Percentiles rank a stretch among this genome's conserved stretches.
These are phyloP conservation scores for Dactylonectria macrodidyma DNA, from an alignment of 2,329 filamentous ascomycete species.

Conservation along the genomic window DNA sequence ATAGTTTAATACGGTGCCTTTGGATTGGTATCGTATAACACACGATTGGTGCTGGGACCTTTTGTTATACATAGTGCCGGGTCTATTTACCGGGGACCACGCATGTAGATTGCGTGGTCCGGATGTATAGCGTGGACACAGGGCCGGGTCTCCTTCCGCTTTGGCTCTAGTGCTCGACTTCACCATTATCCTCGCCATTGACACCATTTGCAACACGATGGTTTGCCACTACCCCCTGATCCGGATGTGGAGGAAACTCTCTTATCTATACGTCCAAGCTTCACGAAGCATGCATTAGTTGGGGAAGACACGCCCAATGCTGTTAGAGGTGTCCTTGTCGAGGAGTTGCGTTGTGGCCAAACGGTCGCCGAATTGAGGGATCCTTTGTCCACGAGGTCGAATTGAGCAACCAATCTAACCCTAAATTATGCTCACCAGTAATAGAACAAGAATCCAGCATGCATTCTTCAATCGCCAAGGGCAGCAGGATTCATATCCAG, in stretches of 20 bases:
- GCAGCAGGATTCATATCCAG: neutral
- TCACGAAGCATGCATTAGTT: neutral
- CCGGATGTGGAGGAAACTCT: neutral
- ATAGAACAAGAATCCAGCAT: neutral
- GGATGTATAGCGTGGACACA: neutral
- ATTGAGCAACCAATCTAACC: neutral
- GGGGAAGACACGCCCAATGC: neutral
- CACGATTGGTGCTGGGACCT: neutral
- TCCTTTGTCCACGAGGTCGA: neutral
- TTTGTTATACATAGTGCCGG: neutral
- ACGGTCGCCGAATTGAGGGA: neutral
- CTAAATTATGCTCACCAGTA: neutral
- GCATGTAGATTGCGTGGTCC: neutral
- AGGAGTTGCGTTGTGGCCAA: neutral
- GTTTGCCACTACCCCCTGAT: neutral
- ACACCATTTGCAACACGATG: slow-evolving; percentile 7
- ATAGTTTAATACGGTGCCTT: neutral
- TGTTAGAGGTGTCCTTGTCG: neutral
- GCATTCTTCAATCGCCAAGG: neutral
- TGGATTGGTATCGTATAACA: neutral
- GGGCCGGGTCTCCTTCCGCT: slow-evolving; percentile 11
- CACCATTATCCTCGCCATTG: slow-evolving; percentile 21
- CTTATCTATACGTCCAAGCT: neutral
- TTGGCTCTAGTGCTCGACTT: slow-evolving; percentile 20
- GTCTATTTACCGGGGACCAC: neutral